phyloP scores from a whole-genome alignment of 345 rosid genomes.

The Mallotus nudiflorus region DNA sequence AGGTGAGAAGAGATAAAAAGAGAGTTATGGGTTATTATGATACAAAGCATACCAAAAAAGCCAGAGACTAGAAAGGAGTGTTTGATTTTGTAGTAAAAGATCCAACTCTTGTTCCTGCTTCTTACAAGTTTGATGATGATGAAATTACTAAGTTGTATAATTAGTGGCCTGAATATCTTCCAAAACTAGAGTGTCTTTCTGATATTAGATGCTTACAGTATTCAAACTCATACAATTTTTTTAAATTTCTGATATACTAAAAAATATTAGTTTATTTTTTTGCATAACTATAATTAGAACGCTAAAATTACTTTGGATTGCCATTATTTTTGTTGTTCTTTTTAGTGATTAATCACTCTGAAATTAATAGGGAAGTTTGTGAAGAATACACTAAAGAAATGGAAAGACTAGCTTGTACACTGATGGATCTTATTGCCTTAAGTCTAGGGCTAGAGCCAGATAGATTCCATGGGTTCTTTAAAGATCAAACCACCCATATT shows the following conservation, averaged over 20 bases:
- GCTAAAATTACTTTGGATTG: too few relatives aligned
- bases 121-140: conserved; percentile 21
- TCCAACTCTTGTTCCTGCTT: conserved; percentile 30
- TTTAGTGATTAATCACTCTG: too few relatives aligned
- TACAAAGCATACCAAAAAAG: conserved; percentile 47
- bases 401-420: conserved; percentile 45
- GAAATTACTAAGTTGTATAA: conserved; percentile 16
- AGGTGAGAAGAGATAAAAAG: conserved; percentile 36
- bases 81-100: conserved; percentile 28
- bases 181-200: conserved; percentile 28
- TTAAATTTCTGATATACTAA: too few relatives aligned
- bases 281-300: too few relatives aligned
- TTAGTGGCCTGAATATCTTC: conserved; percentile 35
- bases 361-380: conserved; percentile 48
- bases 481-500: conserved; percentile 45
- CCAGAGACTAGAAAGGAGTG: conserved; percentile 57
- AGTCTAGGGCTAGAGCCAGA: conserved; percentile 55
- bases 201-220: too few relatives aligned
- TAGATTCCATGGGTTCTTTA: conserved; percentile 47
- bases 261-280: too few relatives aligned
- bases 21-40: conserved; percentile 38
- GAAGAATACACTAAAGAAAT: conserved; percentile 49
- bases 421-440: conserved; percentile 52
- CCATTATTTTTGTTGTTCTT: too few relatives aligned
- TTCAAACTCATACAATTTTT: too few relatives aligned